These are phyloP conservation scores for Eucalyptus cloeziana DNA, from an alignment of 345 rosid species.

Conservation along the genomic window DNA sequence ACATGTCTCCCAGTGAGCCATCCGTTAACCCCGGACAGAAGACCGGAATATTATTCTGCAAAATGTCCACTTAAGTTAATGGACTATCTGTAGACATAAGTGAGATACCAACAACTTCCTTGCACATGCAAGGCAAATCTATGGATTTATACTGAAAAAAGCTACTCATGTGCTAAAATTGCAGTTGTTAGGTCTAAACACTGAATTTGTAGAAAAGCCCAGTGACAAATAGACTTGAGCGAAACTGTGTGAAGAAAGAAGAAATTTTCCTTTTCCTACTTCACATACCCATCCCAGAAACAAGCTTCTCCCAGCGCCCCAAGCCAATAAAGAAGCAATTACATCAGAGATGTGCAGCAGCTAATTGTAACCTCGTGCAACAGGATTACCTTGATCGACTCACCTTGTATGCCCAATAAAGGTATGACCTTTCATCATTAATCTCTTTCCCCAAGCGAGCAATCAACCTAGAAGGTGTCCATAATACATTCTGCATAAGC, in stretches of 20 bases:
- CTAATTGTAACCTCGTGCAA: neutral
- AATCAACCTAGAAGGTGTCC: slow-evolving; percentile 89
- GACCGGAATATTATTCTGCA: slow-evolving; percentile 85
- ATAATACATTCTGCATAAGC: slow-evolving; percentile 37
- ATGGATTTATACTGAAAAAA: neutral
- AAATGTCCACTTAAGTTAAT: neutral
- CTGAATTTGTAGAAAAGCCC: neutral
- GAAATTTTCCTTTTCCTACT: neutral
- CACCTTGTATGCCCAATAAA: slow-evolving; percentile 95
- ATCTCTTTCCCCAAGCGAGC: slow-evolving; percentile 85
- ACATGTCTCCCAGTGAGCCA: slow-evolving; percentile 95
- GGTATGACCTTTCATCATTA: slow-evolving; percentile 72
- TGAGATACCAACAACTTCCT: neutral
- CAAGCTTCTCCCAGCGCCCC: neutral
- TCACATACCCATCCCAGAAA: neutral
- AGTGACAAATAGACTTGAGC: neutral
- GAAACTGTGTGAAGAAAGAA: neutral
- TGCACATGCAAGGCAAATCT: neutral
- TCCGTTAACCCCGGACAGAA: slow-evolving; percentile 92
- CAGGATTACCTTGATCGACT: neutral
- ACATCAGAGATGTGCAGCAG: neutral
- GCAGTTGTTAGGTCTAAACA: neutral
- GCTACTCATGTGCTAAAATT: neutral
- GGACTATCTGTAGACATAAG: neutral
- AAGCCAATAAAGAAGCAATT: neutral